Conservation (phyloP, 2,329 filamentous ascomycete species). For the Pseudogymnoascus sp. region DNA sequence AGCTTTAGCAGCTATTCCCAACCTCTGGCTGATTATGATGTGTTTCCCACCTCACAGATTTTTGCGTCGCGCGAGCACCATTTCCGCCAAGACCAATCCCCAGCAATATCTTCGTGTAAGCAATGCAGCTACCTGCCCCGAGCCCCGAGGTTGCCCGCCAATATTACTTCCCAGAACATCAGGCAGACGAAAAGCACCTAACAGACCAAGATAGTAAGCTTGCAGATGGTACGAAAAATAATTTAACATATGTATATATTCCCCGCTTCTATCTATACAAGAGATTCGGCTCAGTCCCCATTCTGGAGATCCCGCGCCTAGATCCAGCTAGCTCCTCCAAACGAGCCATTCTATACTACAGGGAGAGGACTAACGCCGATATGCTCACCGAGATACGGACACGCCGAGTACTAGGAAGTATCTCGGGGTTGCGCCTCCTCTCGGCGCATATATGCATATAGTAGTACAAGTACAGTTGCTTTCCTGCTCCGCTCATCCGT, state of each 20-base stretch:
- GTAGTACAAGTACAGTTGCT: slow-evolving; percentile 12
- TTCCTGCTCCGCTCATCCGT: slow-evolving; percentile 8
- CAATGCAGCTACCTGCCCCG: not conserved
- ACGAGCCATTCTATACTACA: slow-evolving; percentile 10
- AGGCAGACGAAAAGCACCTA: not conserved
- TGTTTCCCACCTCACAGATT: not conserved
- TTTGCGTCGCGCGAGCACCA: not conserved
- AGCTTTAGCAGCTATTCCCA: not conserved
- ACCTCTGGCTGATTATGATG: not conserved
- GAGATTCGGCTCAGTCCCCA: slow-evolving; percentile 2
- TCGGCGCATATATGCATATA: slow-evolving; percentile 8
- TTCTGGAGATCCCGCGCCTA: slow-evolving; percentile 6
- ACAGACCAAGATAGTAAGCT: not conserved
- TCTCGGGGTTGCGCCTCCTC: not conserved
- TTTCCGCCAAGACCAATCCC: not conserved
- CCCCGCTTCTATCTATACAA: slow-evolving; percentile 8
- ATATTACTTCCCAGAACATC: not conserved
- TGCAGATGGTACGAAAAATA: not conserved
- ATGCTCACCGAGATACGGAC: slow-evolving; percentile 11
- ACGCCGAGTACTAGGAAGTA: not conserved
- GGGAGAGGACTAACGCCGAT: slow-evolving; percentile 8
- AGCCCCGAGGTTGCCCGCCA: not conserved
- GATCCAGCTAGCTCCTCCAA: slow-evolving; percentile 10
- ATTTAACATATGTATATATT: slow-evolving; percentile 3
- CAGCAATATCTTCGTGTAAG: not conserved